A percentile compares a stretch with the other conserved stretches of the same genome.
These are phyloP conservation scores for Xylariomycetidae sp. DNA, from an alignment of 2,329 filamentous ascomycete species.

Conservation along the genomic window DNA sequence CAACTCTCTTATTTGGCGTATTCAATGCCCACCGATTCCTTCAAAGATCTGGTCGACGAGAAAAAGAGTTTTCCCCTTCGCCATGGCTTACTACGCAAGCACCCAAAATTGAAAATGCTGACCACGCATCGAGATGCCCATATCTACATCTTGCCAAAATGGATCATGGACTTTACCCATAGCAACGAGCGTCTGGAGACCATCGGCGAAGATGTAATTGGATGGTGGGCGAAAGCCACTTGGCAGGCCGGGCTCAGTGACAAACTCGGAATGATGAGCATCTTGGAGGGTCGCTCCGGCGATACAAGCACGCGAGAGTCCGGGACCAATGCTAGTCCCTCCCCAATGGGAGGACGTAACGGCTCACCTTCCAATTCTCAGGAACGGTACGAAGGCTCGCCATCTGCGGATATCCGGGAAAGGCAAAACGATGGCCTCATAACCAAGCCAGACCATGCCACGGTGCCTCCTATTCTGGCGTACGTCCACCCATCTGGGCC, in stretches of 20 bases:
- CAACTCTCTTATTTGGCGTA: constrained; percentile 75
- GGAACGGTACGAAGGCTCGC: constrained; percentile 14
- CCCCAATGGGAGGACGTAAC: constrained; percentile 9
- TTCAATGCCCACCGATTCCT: constrained; percentile 79
- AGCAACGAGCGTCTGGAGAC: constrained; percentile 78
- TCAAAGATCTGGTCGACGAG: constrained; percentile 76
- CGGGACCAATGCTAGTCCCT: constrained; percentile 15
- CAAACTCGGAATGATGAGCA: constrained; percentile 66
- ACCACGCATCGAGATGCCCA: constrained; percentile 86
- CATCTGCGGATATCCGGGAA: constrained; percentile 14
- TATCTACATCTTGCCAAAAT: constrained; percentile 88
- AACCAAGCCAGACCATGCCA: constrained; percentile 18
- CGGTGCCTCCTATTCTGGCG: constrained; percentile 68
- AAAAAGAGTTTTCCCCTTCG: constrained; percentile 68
- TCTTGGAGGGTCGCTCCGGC: constrained; percentile 46
- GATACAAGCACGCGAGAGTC: constrained; percentile 32
- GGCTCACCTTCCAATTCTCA: no score
- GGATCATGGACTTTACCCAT: constrained; percentile 79
- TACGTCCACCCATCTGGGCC: constrained; percentile 65
- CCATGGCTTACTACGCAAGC: constrained; percentile 66
- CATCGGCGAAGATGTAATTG: constrained; percentile 84
- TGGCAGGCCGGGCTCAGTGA: constrained; percentile 80
- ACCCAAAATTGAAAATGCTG: constrained; percentile 72
- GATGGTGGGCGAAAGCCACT: constrained; percentile 90
- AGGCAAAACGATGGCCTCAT: constrained; percentile 17